Conservation (phyloP, 345 rosid genomes). For the Theobroma cacao region DNA sequence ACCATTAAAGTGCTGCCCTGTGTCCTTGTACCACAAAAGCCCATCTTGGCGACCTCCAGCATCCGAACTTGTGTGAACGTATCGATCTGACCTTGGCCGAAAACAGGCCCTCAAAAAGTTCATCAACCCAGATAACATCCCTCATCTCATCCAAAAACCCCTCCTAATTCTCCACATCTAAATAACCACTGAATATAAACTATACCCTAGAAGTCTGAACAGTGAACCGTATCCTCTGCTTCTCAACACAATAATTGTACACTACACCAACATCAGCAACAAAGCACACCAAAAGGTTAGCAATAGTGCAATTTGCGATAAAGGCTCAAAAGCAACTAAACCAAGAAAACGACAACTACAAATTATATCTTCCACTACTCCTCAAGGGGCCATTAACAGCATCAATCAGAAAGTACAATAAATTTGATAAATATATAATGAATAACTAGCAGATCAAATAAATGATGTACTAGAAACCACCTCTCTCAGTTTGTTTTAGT, state of each 20-base stretch:
- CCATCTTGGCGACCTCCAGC: conserved; percentile 81
- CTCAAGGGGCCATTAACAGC: conserved; percentile 10
- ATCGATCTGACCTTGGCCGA: conserved; percentile 69
- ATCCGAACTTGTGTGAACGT: conserved; percentile 53
- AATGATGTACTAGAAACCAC: conserved; percentile 13
- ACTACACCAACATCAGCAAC: conserved; percentile 25
- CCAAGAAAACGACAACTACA: conserved; percentile 6
- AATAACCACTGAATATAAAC: conserved; percentile 13
- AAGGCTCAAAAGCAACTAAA: neutral
- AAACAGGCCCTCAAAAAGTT: conserved; percentile 82
- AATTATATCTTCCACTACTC: conserved; percentile 14
- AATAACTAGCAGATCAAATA: conserved; percentile 29
- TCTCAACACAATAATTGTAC: conserved; percentile 18
- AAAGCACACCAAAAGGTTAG: conserved; percentile 6
- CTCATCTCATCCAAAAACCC: conserved; percentile 81
- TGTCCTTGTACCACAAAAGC: conserved; percentile 74
- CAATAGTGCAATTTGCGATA: conserved; percentile 1
- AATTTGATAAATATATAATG: neutral
- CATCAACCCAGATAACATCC: conserved; percentile 87
- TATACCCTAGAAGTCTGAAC: conserved; percentile 17
- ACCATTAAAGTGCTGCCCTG: conserved; percentile 71
- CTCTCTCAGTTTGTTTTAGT: conserved; percentile 14
- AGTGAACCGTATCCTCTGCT: neutral
- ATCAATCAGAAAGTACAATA: neutral
- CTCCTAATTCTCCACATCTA: conserved; percentile 55